Conservation (phyloP, 257 asterid genomes). For the Solanum microdontum region DNA sequence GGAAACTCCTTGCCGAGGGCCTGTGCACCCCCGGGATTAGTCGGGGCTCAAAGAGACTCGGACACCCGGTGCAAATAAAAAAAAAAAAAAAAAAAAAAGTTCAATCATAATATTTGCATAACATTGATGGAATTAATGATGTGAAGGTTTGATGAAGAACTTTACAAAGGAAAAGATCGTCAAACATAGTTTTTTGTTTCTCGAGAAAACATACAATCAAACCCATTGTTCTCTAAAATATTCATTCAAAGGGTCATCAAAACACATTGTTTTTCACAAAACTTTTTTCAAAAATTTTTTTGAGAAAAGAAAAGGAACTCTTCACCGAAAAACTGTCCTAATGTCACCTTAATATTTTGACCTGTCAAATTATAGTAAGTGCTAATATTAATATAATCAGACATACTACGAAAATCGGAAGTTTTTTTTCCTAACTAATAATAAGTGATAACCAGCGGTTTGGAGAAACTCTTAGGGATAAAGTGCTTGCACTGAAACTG, state of each 20-base stretch:
- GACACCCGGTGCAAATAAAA: no score
- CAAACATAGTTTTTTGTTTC: background rate
- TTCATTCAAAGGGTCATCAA: background rate
- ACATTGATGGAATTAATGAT: background rate
- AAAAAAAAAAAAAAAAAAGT: no score
- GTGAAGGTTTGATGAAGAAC: background rate
- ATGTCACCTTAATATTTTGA: background rate
- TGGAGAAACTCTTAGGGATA: background rate
- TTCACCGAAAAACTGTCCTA: background rate
- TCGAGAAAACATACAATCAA: background rate
- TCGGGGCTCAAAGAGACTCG: no score
- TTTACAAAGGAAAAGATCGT: background rate
- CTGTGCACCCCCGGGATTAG: no score
- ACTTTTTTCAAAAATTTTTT: background rate
- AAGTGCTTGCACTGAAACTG: background rate
- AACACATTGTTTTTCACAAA: background rate
- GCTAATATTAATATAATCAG: background rate
- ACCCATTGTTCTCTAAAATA: background rate
- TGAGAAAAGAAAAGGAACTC: background rate
- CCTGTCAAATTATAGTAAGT: background rate
- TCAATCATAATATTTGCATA: background rate
- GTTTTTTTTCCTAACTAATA: background rate
- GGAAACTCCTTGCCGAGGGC: no score
- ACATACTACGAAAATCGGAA: background rate
- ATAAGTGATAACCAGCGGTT: background rate